Conservation (phyloP, 192 early-diverging fungal genomes). For the Coemansia sp. region DNA sequence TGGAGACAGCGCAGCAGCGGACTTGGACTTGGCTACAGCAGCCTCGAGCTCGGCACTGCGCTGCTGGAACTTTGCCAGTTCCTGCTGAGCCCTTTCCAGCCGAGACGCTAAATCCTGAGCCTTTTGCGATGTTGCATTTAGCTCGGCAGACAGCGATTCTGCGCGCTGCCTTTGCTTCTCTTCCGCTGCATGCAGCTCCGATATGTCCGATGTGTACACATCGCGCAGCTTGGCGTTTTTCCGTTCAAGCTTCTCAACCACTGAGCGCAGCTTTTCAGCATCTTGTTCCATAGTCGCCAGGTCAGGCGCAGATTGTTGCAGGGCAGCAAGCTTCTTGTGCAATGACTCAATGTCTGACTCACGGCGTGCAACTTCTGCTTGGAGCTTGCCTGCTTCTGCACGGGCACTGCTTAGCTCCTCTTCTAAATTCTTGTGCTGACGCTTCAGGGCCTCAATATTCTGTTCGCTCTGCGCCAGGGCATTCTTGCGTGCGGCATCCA, state of each 20-base stretch:
- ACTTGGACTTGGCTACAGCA: not conserved
- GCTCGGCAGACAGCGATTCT: slow-evolving; percentile 18
- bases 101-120: slow-evolving; percentile 6
- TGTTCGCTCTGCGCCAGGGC: not conserved
- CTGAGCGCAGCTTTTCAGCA: slow-evolving; percentile 9
- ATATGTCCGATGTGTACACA: slow-evolving; percentile 42
- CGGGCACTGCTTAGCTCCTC: slow-evolving; percentile 6
- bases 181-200: slow-evolving; percentile 36
- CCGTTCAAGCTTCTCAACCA: slow-evolving; percentile 44
- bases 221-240: slow-evolving; percentile 43
- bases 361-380: slow-evolving; percentile 8
- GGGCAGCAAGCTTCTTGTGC: slow-evolving; percentile 11
- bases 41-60: slow-evolving; percentile 21
- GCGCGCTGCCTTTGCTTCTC: slow-evolving; percentile 40
- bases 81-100: slow-evolving; percentile 14
- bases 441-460: slow-evolving; percentile 2
- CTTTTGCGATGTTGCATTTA: slow-evolving; percentile 5
- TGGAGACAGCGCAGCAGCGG: not conserved
- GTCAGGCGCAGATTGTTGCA: not conserved
- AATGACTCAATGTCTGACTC: slow-evolving; percentile 10
- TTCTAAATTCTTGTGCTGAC: slow-evolving; percentile 9
- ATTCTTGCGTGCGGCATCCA: slow-evolving; percentile 1
- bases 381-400: slow-evolving; percentile 7
- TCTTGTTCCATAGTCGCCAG: slow-evolving; percentile 12
- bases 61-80: slow-evolving; percentile 17